Conservation (phyloP, 75 land plant genomes). For the Pseudotsuga menziesii region DNA sequence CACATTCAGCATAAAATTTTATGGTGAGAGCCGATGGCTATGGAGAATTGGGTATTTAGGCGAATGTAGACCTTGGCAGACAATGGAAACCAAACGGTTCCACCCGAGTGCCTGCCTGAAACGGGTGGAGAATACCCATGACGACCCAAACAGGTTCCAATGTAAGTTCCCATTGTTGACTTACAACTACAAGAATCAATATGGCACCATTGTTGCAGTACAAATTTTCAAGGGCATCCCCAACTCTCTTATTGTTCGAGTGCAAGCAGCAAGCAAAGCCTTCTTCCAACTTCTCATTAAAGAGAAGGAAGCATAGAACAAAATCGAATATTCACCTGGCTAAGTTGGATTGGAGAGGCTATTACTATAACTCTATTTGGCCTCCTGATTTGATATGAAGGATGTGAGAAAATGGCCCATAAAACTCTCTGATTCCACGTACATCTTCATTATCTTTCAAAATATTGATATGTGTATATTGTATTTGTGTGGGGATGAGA, state of each 20-base stretch:
- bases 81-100: neutral
- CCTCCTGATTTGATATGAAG: no score
- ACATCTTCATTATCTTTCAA: neutral
- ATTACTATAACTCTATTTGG: neutral
- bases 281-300: neutral
- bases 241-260: neutral
- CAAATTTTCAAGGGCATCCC: slow-evolving; percentile 8
- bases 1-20: no score
- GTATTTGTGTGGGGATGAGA: no score
- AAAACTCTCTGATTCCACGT: neutral
- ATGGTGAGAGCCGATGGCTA: neutral
- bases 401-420: neutral
- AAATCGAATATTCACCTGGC: no score
- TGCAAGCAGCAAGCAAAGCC: neutral
- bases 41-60: no score
- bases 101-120: neutral
- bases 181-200: neutral
- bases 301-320: neutral
- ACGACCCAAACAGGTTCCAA: neutral
- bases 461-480: no score
- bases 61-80: no score
- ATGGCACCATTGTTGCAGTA: neutral
- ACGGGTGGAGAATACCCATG: neutral
- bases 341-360: neutral
- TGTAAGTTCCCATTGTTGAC: slow-evolving; percentile 10